Evolutionary conservation across 495 filamentous ascomycete species (phyloP).

Genomic region (Cercophora scortea): DNA sequence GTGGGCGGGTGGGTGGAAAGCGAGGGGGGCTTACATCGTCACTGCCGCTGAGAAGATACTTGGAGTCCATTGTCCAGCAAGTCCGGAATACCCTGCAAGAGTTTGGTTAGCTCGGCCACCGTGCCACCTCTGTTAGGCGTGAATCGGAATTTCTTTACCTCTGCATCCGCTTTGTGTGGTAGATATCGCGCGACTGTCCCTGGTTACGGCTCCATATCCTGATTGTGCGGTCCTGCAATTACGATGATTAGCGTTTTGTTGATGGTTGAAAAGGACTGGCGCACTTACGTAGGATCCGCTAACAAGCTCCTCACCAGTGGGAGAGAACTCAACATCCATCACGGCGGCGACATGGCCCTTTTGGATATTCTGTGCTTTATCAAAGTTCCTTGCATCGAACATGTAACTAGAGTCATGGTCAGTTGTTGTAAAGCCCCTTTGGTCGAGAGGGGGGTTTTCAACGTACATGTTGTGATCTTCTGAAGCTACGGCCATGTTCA

Average conservation of each 20-base stretch:
- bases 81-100: constrained; percentile 52
- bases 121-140: not conserved
- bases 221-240: constrained; percentile 21
- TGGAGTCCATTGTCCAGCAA: constrained; percentile 78
- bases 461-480: constrained; percentile 45
- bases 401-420: constrained; percentile 20
- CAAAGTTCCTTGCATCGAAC: constrained; percentile 33
- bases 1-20: not conserved
- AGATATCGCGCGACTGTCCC: constrained; percentile 85
- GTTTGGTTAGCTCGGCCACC: not conserved
- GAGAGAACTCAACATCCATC: constrained; percentile 93
- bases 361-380: constrained; percentile 66
- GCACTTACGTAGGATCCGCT: constrained; percentile 73
- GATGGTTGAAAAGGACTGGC: constrained; percentile 54
- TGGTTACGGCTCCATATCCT: constrained; percentile 72
- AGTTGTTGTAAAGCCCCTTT: not conserved
- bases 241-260: constrained; percentile 41
- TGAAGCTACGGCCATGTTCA: constrained; percentile 31
- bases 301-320: constrained; percentile 90
- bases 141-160: constrained; percentile 8
- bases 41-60: constrained; percentile 76
- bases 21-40: constrained; percentile 50
- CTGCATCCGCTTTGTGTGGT: constrained; percentile 98
- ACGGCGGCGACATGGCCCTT: constrained; percentile 95
- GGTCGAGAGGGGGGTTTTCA: no score